Base-by-base conservation (phyloP, 2,329 filamentous ascomycete genomes). In the Venturia aucupariae region DNA sequence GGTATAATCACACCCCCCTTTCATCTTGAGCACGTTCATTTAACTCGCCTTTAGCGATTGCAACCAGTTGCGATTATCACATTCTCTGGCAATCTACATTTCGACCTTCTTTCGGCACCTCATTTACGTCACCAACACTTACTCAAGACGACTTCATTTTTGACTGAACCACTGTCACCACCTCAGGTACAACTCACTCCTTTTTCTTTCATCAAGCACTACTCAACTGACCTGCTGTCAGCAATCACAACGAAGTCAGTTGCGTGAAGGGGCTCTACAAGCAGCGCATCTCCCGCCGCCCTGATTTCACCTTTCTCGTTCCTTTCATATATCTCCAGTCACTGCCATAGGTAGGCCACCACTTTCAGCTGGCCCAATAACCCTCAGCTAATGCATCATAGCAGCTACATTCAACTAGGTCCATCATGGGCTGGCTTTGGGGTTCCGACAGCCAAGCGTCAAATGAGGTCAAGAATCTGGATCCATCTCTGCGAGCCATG, bases 401-500 rank as follows among this genome's bases (percentile, higher is more conserved):
- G 27, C 30, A 46, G n/a, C 32, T 11, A 13, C 42, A 38, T 3
- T 17, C 61, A 55, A 42, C 15, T 42, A 35, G 44, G 24, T 27
- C 48, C 54, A 55, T 35, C 15, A 86, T 88, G 85, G 83, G 84
- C 70, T 87, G 85, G 85, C 81, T 87, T 67, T 86, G 84, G 84
- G 78, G 80, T 65, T 66, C 65, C 51, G 68, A 67, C 62, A 70
- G 71, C 68, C 74, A 81, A 70, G 76, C 80, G 68, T 74, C 76
- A 63, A 85, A 90, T 72, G 86, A 89, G 30, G 81, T 91, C 68
- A 81, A 83, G 70, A 87, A 89, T 70, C 86, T 97, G 70, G 91
- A 96, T 72, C 89, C 90, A 46, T 86, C 87, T 68, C 84, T 96
- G 65, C 88, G 89, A 71, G 89, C 93, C 68, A 96, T 92, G 75